phyloP scores from a whole-genome alignment of 2,329 filamentous ascomycete genomes.

The Diatrype stigma region DNA sequence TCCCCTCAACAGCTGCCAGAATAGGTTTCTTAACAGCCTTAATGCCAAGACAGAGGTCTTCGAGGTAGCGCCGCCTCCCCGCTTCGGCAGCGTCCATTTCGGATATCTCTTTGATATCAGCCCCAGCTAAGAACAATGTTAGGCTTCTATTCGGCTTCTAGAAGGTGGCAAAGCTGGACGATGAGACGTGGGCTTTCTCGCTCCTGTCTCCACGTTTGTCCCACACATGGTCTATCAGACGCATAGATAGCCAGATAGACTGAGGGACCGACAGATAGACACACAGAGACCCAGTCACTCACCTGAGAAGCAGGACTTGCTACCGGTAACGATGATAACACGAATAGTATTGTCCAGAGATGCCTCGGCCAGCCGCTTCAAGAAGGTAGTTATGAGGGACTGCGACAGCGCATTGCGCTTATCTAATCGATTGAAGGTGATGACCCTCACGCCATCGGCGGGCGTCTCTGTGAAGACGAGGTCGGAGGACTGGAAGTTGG shows the following conservation, averaged over 20 bases:
- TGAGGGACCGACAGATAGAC: too few species aligned
- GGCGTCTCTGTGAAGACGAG: constrained; percentile 4
- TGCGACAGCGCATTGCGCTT: constrained; percentile 1
- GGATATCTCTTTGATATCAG: constrained; percentile 32
- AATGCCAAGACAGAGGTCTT: constrained; percentile 37
- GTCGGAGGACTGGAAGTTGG: background rate
- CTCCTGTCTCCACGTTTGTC: too few species aligned
- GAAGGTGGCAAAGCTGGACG: constrained; percentile 11
- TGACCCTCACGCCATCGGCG: background rate
- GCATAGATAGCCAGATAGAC: too few species aligned
- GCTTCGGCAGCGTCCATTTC: constrained; percentile 25
- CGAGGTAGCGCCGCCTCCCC: constrained; percentile 25
- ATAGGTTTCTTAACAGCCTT: constrained; percentile 40
- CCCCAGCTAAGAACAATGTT: constrained; percentile 21
- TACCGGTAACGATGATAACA: background rate
- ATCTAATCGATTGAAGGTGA: constrained; percentile 2
- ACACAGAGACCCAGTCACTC: background rate
- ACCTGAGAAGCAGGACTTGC: background rate
- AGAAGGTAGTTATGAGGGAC: background rate
- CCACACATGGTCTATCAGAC: too few species aligned
- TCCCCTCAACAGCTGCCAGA: constrained; percentile 46
- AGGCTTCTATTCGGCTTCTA: constrained; percentile 11
- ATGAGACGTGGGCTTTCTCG: too few species aligned
- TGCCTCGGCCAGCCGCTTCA: background rate
- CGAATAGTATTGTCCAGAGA: background rate